A percentile compares a stretch with the other conserved stretches of the same genome.
Conservation (phyloP, 768 basidiomycete species). For the Leccinum truebloodii region DNA sequence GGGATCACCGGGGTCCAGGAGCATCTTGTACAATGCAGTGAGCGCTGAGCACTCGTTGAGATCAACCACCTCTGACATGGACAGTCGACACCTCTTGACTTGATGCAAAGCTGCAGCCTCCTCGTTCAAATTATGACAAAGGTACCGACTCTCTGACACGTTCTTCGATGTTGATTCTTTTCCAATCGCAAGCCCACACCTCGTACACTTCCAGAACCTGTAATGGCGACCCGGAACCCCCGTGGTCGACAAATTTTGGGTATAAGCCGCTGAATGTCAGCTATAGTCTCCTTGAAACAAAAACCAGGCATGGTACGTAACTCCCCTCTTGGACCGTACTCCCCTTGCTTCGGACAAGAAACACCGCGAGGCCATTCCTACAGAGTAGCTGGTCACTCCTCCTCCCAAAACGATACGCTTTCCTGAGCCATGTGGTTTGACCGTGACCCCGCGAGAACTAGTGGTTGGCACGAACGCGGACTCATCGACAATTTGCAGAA, state of each 20-base stretch:
- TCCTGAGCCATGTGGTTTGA: constrained; percentile 58
- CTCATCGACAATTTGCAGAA: constrained; percentile 45
- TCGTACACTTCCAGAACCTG: constrained; percentile 13
- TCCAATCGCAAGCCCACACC: constrained; percentile 17
- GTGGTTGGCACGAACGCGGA: constrained; percentile 54
- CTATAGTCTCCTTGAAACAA: constrained; percentile 5
- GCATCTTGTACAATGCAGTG: too few species aligned
- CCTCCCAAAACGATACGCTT: constrained; percentile 43
- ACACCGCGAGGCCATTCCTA: constrained; percentile 52
- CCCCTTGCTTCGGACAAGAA: constrained; percentile 55
- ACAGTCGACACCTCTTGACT: constrained; percentile 77
- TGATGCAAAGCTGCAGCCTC: constrained; percentile 43
- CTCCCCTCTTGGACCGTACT: constrained; percentile 43
- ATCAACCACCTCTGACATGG: constrained; percentile 59
- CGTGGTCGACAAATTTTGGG: neutral
- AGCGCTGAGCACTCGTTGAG: constrained; percentile 51
- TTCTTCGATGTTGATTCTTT: neutral
- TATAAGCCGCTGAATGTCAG: neutral
- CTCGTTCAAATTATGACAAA: too few species aligned
- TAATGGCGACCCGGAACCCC: neutral
- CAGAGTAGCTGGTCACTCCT: constrained; percentile 57
- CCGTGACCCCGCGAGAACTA: constrained; percentile 54
- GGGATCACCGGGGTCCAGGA: too few species aligned
- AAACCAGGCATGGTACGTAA: neutral
- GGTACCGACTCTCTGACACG: constrained; percentile 54